Base-by-base conservation (phyloP, 2,329 filamentous ascomycete species). In the Phialemoniopsis sp. region DNA sequence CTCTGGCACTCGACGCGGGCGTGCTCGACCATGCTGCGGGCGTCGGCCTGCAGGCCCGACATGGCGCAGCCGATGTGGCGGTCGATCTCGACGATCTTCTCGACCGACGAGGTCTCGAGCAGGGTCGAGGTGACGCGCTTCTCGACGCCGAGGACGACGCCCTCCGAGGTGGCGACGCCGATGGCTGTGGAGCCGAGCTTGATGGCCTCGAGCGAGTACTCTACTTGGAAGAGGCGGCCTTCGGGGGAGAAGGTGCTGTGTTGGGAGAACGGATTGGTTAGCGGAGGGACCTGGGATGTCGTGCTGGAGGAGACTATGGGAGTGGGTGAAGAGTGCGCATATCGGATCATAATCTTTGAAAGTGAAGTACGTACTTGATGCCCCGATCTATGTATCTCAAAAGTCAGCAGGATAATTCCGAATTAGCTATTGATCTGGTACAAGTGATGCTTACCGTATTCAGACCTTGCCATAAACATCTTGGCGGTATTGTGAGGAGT, bases 181-280 rank as follows among this genome's bases (percentile, higher is more conserved):
- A 98, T 98, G 60, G 93, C 93, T 54, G 93, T 98, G 57, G 88
- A 95, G 54, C 93, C 93, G 53, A 97, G 87, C 77, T 98, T 98
- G 81, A 98, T 98, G 68, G 93, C 93, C 76, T 98, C 93, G 66
- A 98, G 86, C 44, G 93, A 97, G 82, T 98, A 98, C 85, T 98
- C 93, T 75, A 98, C 93, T 76, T 98, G 93, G 80, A 98, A 98
- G 67, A 98, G 87, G 70, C 93, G 93, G 60, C 93, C 93, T 80
- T 98, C 93, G 46, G 93, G 93, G 56, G 93, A 98, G 81, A 98
- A 98, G 79, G 93, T 98, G 80, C 87, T 94, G 63, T 44, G 42
- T n/a, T n/a, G 14, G 38, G 36, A 13, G 33, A 17, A 13, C n/a
- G 28, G 36, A 26, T 6, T n/a, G 30, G 26, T 26, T 26, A 26